phyloP scores from a whole-genome alignment of 306 rosid species.

The Malus fusca region DNA sequence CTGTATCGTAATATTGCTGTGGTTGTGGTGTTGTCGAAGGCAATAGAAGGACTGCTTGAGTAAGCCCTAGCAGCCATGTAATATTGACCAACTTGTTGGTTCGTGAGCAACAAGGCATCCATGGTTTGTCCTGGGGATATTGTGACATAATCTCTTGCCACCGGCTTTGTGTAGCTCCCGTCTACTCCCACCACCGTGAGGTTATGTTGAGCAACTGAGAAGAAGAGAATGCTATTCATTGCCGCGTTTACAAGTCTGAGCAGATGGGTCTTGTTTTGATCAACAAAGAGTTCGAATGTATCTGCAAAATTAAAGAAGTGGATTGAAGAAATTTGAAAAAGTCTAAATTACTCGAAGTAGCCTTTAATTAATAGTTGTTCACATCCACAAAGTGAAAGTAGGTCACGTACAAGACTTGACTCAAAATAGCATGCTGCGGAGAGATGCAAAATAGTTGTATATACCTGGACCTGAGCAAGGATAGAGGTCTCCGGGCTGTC shows the following conservation, averaged over 20 bases:
- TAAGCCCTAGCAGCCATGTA: slow-evolving; percentile 58
- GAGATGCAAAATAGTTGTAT: no score
- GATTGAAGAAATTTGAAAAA: background rate
- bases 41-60: background rate
- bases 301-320: slow-evolving; percentile 17
- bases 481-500: slow-evolving; percentile 56
- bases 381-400: no score
- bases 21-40: slow-evolving; percentile 34
- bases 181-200: slow-evolving; percentile 52
- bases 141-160: slow-evolving; percentile 31
- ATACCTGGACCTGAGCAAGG: slow-evolving; percentile 48
- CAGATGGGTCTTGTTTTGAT: slow-evolving; percentile 34
- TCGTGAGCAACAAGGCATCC: slow-evolving; percentile 36
- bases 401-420: no score
- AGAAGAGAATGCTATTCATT: slow-evolving; percentile 34
- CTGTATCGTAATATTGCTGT: slow-evolving; percentile 42
- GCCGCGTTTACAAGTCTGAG: slow-evolving; percentile 45
- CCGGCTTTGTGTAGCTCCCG: slow-evolving; percentile 47
- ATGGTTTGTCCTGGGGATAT: slow-evolving; percentile 56
- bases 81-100: slow-evolving; percentile 31
- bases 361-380: no score
- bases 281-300: slow-evolving; percentile 37
- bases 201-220: slow-evolving; percentile 36
- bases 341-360: no score
- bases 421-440: no score